Conservation (phyloP, 1,139 yeast species). For the Pichia sp. region DNA sequence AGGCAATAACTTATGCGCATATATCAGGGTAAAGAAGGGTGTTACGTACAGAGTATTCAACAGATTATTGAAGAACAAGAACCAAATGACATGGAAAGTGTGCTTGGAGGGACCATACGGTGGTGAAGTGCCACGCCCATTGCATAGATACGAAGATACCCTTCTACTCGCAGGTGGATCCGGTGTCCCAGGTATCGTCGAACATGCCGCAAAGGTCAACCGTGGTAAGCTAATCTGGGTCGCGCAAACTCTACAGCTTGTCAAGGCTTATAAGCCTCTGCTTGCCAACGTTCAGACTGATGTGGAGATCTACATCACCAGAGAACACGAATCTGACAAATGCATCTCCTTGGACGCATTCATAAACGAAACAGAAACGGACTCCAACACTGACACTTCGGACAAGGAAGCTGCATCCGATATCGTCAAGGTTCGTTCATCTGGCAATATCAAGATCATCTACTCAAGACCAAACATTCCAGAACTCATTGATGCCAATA, state of each 20-base stretch:
- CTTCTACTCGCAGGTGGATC: slow-evolving; percentile 63
- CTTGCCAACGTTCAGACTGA: slow-evolving; percentile 4
- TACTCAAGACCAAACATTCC: slow-evolving; percentile 39
- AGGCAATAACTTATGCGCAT: slow-evolving; percentile 20
- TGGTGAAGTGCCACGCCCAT: slow-evolving; percentile 11
- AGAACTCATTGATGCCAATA: slow-evolving; percentile 28
- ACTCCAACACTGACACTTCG: slow-evolving; percentile 1
- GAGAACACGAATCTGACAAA: slow-evolving; percentile 7
- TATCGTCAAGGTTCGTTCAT: slow-evolving; percentile 10
- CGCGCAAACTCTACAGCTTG: slow-evolving; percentile 3
- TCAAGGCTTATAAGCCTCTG: slow-evolving; percentile 7
- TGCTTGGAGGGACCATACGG: slow-evolving; percentile 66
- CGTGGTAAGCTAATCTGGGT: slow-evolving; percentile 13
- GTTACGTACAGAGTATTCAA: slow-evolving; percentile 18
- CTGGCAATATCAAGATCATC: slow-evolving; percentile 17
- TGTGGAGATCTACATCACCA: slow-evolving; percentile 14
- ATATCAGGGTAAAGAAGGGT: slow-evolving; percentile 31
- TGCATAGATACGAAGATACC: slow-evolving; percentile 42
- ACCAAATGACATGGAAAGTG: slow-evolving; percentile 25
- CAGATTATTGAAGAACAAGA: slow-evolving; percentile 17
- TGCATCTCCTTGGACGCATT: not conserved
- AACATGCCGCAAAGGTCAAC: slow-evolving; percentile 24
- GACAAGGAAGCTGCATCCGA: slow-evolving; percentile 2
- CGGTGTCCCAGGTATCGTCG: slow-evolving; percentile 3
- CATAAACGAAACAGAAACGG: slow-evolving; percentile 2